A percentile compares a stretch with the other conserved stretches of the same genome.
Evolutionary conservation across 345 rosid species (phyloP).

Genomic region (Raphanus raphanistrum): DNA sequence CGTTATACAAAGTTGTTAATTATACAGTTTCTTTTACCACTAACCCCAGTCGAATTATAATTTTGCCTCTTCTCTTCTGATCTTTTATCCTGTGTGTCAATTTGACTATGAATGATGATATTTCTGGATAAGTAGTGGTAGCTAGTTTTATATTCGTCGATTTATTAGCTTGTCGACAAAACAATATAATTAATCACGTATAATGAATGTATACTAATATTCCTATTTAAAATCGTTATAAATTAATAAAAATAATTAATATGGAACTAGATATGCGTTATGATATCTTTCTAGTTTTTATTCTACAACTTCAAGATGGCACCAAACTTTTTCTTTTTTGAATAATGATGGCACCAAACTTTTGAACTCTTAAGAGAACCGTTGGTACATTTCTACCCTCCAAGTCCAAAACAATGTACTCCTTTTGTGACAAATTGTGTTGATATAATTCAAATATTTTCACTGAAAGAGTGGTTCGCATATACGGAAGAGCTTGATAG

Average conservation of each 20-base stretch:
- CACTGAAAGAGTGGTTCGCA: not conserved
- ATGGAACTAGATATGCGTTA: not conserved
- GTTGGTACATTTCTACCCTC: not conserved
- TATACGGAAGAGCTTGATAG: not conserved
- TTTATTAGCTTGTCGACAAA: not conserved
- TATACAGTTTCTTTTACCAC: slow-evolving; percentile 19
- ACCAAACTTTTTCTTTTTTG: too few species aligned
- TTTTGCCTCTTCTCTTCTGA: not conserved
- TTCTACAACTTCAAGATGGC: not conserved
- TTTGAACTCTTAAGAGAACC: not conserved
- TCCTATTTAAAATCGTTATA: not conserved
- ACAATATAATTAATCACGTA: not conserved
- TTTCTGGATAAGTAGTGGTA: not conserved
- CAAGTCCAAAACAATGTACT: not conserved
- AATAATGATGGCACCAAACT: too few species aligned
- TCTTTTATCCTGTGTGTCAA: slow-evolving; percentile 8
- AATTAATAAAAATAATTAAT: not conserved
- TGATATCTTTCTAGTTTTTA: not conserved
- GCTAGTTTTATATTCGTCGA: not conserved
- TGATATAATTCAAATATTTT: not conserved
- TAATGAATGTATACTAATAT: not conserved
- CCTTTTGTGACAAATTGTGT: not conserved
- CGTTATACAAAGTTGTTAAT: not conserved
- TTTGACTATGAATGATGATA: not conserved
- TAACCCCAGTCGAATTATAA: not conserved